Evolutionary conservation across 2,329 filamentous ascomycete genomes (phyloP), one percentile per base, ranked within the genome.

Genomic region (Cytospora piceicola): DNA sequence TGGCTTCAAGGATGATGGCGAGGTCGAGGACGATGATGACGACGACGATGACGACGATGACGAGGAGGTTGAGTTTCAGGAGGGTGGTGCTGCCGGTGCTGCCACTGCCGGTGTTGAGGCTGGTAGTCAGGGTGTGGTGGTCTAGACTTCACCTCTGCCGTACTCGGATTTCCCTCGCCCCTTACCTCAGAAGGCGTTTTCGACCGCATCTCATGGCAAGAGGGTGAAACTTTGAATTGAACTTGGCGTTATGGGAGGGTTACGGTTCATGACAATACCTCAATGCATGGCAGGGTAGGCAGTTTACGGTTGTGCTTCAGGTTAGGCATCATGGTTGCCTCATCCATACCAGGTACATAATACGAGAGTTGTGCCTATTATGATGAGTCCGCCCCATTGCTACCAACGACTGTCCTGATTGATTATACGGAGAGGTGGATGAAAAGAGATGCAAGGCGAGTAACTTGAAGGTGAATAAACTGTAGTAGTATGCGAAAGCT

Each of bases 1-100:
- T 66, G 91, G 90, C 0, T 97, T 96, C 73, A 88, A 91, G 72
- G 89, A 92, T 24, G 88, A 88, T 64, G 82, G 86, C 9, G 85
- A 83, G 55, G 83, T 81, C 52, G 82, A 85, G 5, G 83, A 85
- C 55, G 82, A 85, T 1, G 88, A 90, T 32, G 90, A 92, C 7
- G 85, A 87, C 2, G 87, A 89, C 1, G 84, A 85, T 0, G 85
- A 87, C 2, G 85, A 86, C 11, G 83, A 79, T 1, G 82, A 82
- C 0, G 78, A 78, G 17, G 81, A 82, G 32, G 69, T 77, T 30
- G 78, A 78, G 51, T 78, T 75, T 9, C 60, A 60, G 22, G 76
- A 76, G 52, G 77, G 77, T 49, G 74, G 46, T 8, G 67, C 34
- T 20, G 63, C 42, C 32, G 65, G 22, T 9, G 46, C 29, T 32